Conservation (phyloP, 2,329 filamentous ascomycete genomes). For the Arachnopeziza araneosa region DNA sequence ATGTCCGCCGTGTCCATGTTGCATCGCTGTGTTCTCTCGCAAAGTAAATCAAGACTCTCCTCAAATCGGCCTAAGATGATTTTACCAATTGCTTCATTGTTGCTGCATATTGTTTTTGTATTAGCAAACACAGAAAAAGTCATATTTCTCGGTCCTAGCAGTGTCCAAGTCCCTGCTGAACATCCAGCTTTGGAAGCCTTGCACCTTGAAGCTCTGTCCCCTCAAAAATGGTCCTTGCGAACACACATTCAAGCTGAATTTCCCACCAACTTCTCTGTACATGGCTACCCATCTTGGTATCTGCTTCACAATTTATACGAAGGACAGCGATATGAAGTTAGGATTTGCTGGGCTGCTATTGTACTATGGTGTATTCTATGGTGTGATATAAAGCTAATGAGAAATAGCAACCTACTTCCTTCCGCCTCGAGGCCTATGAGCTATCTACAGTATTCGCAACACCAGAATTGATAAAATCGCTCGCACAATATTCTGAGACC, state of each 20-base stretch:
- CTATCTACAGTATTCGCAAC: constrained; percentile 56
- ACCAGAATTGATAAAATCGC: constrained; percentile 57
- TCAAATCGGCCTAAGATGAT: constrained; percentile 3
- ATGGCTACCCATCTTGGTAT: constrained; percentile 70
- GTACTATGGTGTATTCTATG: constrained; percentile 47
- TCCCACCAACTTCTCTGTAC: constrained; percentile 45
- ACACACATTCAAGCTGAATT: constrained; percentile 64
- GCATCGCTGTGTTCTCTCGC: not conserved
- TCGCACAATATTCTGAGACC: constrained; percentile 55
- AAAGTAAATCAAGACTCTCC: not conserved
- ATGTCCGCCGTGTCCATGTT: not conserved
- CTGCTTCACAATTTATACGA: constrained; percentile 65
- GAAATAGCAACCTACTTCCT: constrained; percentile 75
- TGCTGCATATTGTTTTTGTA: constrained; percentile 19
- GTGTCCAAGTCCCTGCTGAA: constrained; percentile 48
- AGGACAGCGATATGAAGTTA: constrained; percentile 79
- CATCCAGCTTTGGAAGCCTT: constrained; percentile 55
- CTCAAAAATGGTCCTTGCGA: constrained; percentile 48
- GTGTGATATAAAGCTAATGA: constrained; percentile 7
- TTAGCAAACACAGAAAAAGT: constrained; percentile 83
- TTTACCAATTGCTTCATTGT: constrained; percentile 15
- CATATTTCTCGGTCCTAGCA: constrained; percentile 72
- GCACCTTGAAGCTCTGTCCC: constrained; percentile 59
- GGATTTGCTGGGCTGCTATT: constrained; percentile 89
- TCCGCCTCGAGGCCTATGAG: constrained; percentile 62